These are phyloP conservation scores for Ilyonectria robusta DNA, from an alignment of 2,329 filamentous ascomycete species.

Conservation along the genomic window DNA sequence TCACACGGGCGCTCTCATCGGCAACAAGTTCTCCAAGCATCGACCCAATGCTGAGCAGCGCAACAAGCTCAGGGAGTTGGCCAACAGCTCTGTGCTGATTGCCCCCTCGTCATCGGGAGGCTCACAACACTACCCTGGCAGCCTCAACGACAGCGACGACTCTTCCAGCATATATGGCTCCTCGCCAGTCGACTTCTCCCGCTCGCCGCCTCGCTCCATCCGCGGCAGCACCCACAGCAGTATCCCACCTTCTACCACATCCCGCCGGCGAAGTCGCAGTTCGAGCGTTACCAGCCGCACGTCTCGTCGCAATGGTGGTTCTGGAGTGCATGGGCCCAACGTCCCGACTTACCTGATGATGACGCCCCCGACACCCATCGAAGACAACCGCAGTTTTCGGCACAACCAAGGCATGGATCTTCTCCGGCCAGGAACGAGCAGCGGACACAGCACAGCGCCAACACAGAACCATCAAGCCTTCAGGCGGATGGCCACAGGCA, in stretches of 20 bases:
- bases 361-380: slow-evolving; percentile 62
- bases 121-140: slow-evolving; percentile 57
- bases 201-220: slow-evolving; percentile 69
- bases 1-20: slow-evolving; percentile 95
- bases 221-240: slow-evolving; percentile 63
- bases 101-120: slow-evolving; percentile 59
- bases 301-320: slow-evolving; percentile 57
- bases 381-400: slow-evolving; percentile 42
- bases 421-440: slow-evolving; percentile 52
- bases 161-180: slow-evolving; percentile 68
- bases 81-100: slow-evolving; percentile 80
- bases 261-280: slow-evolving; percentile 64
- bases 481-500: slow-evolving; percentile 41
- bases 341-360: slow-evolving; percentile 62
- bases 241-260: slow-evolving; percentile 56
- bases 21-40: slow-evolving; percentile 95
- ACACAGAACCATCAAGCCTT: slow-evolving; percentile 42
- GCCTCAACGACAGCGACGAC: slow-evolving; percentile 69
- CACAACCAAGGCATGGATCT: slow-evolving; percentile 49
- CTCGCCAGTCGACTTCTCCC: slow-evolving; percentile 70
- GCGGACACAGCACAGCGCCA: slow-evolving; percentile 42
- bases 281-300: slow-evolving; percentile 66
- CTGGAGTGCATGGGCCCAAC: slow-evolving; percentile 44
- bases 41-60: slow-evolving; percentile 85
- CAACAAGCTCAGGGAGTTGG: slow-evolving; percentile 84